Base-by-base conservation (phyloP, 2,329 filamentous ascomycete genomes). In the Diatrype stigma region DNA sequence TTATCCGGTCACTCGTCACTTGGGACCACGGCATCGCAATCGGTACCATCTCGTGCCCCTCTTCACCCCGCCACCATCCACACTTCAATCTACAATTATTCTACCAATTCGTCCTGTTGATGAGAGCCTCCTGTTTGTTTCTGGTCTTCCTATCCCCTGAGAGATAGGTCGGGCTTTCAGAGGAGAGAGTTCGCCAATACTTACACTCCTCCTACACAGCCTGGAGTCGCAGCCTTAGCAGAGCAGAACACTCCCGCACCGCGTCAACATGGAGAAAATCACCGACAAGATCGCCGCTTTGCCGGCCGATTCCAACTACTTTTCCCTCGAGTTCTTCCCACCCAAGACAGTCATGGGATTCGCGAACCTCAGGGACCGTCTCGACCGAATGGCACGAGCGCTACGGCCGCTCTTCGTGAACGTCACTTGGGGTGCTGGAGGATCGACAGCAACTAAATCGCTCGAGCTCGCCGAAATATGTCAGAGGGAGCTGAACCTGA, bases 261-360 rank as follows among this genome's bases (percentile, higher is more conserved):
- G 22, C 19, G 47, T 50, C 63, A 51, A 51, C 55, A 90, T 90
- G 86, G 87, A 91, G 75, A 94, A 89, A 73, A 92, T 96, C 67
- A 96, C 90, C 56, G 88, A 95, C 78, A 96, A 96, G 79, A 93
- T 97, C 67, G 89, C 89, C 73, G 89, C 90, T 55, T 75, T 99
- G 74, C 89, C 90, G 70, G 81, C 86, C 57, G 84, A 89, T 70
- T 82, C 83, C 58, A 85, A 82, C 68, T 97, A 94, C 77, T 96
- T 96, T 73, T 97, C 94, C 45, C 86, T 97, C 72, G 94, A 99
- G 75, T 99, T 99, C 83, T 99, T 99, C 75, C 94, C 94, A 60
- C 94, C 94, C 56, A 99, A 97, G 77, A 99, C 94, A 45, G 80
- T 87, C 55, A 96, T 96, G 85, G 94, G 94, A 58, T 95, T 94